Conservation (phyloP, 208 protist species). For the Crithidia mellificae region DNA sequence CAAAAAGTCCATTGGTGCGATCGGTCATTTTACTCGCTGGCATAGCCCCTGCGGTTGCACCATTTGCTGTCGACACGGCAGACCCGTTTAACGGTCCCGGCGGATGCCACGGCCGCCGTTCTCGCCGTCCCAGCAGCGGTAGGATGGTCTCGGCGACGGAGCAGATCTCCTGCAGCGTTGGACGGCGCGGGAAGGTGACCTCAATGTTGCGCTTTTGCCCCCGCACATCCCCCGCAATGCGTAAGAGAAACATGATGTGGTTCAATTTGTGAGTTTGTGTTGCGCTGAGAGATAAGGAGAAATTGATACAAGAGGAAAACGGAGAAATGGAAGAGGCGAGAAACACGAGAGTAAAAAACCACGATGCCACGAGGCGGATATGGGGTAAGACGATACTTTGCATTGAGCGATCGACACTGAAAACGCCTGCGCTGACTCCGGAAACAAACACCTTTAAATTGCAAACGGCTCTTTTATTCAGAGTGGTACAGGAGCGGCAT, state of each 20-base stretch:
- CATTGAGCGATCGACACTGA: too few species aligned
- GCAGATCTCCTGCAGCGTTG: constrained; percentile 59
- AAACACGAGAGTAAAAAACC: not conserved
- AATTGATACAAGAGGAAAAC: not conserved
- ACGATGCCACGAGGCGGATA: too few species aligned
- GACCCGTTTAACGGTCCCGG: constrained; percentile 8
- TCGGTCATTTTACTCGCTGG: too few species aligned
- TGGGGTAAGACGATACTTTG: too few species aligned
- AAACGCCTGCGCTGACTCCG: too few species aligned
- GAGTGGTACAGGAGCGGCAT: too few species aligned
- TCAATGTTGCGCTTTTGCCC: constrained; percentile 46
- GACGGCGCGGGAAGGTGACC: constrained; percentile 50
- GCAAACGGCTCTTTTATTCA: too few species aligned
- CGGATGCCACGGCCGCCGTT: constrained; percentile 5
- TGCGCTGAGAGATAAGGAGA: not conserved
- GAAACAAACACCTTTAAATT: too few species aligned
- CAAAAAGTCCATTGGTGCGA: too few species aligned
- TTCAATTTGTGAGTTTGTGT: too few species aligned
- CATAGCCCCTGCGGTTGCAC: too few species aligned
- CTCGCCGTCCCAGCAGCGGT: constrained; percentile 9
- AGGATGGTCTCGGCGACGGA: constrained; percentile 55
- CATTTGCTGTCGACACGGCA: too few species aligned
- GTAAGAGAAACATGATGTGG: constrained; percentile 36
- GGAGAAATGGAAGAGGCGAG: not conserved
- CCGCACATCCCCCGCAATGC: constrained; percentile 33